These are phyloP conservation scores for Cladosporium colombiae DNA, from an alignment of 2,329 filamentous ascomycete species.

Conservation along the genomic window DNA sequence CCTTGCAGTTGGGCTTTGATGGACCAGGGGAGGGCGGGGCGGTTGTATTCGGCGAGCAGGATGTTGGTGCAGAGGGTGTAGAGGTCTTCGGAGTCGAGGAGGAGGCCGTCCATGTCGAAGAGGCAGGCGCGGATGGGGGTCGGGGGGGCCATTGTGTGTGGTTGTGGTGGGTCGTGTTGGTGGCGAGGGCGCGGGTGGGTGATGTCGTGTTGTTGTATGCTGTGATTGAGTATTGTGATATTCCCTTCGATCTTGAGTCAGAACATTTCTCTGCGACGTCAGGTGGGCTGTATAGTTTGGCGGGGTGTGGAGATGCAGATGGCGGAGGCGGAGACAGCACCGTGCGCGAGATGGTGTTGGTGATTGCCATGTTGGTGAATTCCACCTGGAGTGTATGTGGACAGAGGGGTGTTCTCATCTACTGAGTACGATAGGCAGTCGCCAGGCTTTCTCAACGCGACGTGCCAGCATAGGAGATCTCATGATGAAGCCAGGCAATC, in stretches of 20 bases:
- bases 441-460: too few species aligned
- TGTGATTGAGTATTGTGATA: background rate
- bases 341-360: slow-evolving; percentile 4
- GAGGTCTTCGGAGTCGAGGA: slow-evolving; percentile 88
- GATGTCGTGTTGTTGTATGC: background rate
- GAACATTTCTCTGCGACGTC: slow-evolving; percentile 10
- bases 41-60: slow-evolving; percentile 73
- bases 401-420: background rate
- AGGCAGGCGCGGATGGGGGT: slow-evolving; percentile 77
- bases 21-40: slow-evolving; percentile 80
- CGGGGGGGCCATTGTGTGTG: slow-evolving; percentile 11
- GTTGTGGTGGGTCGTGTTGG: background rate
- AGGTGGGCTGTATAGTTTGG: slow-evolving; percentile 13
- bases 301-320: slow-evolving; percentile 13
- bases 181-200: background rate
- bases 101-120: slow-evolving; percentile 97
- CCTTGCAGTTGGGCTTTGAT: slow-evolving; percentile 88
- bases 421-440: background rate
- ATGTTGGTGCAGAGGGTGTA: slow-evolving; percentile 84
- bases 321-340: slow-evolving; percentile 3
- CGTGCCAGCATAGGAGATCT: background rate
- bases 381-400: background rate
- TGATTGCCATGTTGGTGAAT: background rate
- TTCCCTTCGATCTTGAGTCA: slow-evolving; percentile 7
- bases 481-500: background rate